Evolutionary conservation across 495 filamentous ascomycete species (phyloP).

Genomic region (Choiromyces venosus): DNA sequence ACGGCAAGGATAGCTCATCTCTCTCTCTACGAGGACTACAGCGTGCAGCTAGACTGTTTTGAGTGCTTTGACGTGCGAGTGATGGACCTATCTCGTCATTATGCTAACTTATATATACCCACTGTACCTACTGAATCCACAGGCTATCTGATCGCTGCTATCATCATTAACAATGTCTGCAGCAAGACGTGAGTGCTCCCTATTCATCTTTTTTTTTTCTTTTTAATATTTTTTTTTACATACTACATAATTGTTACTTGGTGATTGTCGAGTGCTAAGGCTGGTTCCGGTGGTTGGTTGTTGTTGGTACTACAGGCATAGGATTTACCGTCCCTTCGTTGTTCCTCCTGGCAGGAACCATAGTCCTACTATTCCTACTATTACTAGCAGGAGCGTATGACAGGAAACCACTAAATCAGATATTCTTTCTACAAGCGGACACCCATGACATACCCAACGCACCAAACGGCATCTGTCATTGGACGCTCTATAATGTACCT

Average conservation of each 20-base stretch:
- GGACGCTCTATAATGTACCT: constrained; percentile 63
- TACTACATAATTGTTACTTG: neutral
- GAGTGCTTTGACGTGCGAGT: neutral
- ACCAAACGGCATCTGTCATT: constrained; percentile 52
- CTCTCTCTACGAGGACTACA: neutral
- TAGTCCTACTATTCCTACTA: constrained; percentile 61
- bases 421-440: constrained; percentile 64
- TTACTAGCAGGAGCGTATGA: constrained; percentile 57
- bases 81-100: neutral
- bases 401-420: constrained; percentile 54
- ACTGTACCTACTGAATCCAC: neutral
- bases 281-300: neutral
- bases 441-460: constrained; percentile 59
- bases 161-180: neutral
- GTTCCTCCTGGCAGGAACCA: constrained; percentile 57
- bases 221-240: neutral
- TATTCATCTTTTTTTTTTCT: neutral
- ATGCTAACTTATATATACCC: constrained; percentile 1
- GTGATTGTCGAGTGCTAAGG: neutral
- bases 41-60: neutral
- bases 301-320: constrained; percentile 20
- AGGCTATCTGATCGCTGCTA: neutral
- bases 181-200: neutral
- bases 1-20: constrained; percentile 34
- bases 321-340: constrained; percentile 55